Evolutionary conservation across 1,284 basidiomycete genomes (phyloP).

Genomic region (Sporisorium graminicola): DNA sequence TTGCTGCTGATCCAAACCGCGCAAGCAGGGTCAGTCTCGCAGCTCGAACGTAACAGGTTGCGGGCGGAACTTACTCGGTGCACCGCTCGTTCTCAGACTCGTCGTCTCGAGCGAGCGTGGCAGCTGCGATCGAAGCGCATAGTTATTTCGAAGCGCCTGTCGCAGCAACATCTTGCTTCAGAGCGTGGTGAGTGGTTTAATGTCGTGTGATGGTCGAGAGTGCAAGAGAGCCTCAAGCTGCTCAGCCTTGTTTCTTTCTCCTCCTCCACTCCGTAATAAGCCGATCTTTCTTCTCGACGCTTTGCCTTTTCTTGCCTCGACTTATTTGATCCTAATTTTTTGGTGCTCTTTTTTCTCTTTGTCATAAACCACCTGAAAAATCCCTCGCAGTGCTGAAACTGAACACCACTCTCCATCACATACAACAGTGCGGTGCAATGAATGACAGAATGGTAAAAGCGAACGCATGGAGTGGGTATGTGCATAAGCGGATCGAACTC

Average conservation of each 20-base stretch:
- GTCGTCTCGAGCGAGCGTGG: slow-evolving; percentile 32
- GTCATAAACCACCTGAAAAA: no score
- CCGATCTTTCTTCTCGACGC: slow-evolving; percentile 11
- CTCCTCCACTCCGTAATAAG: slow-evolving; percentile 35
- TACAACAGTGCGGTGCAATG: background rate
- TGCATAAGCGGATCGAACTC: background rate
- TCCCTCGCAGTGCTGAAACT: no score
- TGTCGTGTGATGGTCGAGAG: background rate
- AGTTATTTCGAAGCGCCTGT: slow-evolving; percentile 40
- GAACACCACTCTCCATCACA: no score
- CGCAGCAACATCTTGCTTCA: slow-evolving; percentile 28
- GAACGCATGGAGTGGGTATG: slow-evolving; percentile 16
- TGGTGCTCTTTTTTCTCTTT: background rate
- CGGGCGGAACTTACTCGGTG: slow-evolving; percentile 17
- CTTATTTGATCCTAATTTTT: slow-evolving; percentile 12
- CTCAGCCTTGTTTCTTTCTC: slow-evolving; percentile 7
- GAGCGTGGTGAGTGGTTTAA: no score
- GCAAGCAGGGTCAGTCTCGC: background rate
- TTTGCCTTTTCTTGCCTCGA: background rate
- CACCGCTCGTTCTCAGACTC: slow-evolving; percentile 10
- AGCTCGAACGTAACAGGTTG: background rate
- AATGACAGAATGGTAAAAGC: background rate
- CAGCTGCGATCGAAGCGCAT: slow-evolving; percentile 32
- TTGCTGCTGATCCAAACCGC: background rate
- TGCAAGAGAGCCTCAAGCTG: background rate